A percentile compares a stretch with the other conserved stretches of the same genome.
phyloP scores from a whole-genome alignment of 2,329 filamentous ascomycete species.

The Cordyceps fumosorosea region DNA sequence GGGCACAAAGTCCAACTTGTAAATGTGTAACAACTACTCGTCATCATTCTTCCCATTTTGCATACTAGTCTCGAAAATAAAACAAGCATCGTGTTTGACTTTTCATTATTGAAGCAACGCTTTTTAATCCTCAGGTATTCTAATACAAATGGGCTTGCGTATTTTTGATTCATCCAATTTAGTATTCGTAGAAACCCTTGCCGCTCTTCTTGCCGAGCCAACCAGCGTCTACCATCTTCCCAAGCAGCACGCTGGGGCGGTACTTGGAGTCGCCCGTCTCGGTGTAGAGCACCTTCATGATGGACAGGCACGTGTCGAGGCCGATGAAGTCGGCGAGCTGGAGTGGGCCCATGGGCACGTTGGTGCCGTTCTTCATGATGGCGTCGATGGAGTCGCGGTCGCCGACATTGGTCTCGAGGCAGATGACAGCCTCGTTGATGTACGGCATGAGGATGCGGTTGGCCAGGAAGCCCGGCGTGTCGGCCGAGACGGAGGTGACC shows the following conservation, averaged over 20 bases:
- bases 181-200: conserved; percentile 93
- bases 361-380: conserved; percentile 99
- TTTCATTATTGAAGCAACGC: not conserved
- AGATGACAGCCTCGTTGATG: conserved; percentile 97
- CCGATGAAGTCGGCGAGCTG: conserved; percentile 95
- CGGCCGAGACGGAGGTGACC: conserved; percentile 77
- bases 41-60: not conserved
- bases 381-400: conserved; percentile 85
- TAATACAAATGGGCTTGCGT: conserved; percentile 1
- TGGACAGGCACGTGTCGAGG: conserved; percentile 88
- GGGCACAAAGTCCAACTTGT: conserved; percentile 9
- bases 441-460: conserved; percentile 99
- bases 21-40: not conserved
- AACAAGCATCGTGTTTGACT: not conserved
- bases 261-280: conserved; percentile 97
- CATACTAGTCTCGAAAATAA: not conserved
- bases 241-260: conserved; percentile 75
- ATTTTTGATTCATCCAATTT: conserved; percentile 14
- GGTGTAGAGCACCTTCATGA: conserved; percentile 89
- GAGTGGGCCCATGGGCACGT: conserved; percentile 95
- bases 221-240: conserved; percentile 95
- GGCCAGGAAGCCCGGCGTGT: conserved; percentile 89
- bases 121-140: not conserved
- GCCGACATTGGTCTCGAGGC: conserved; percentile 87
- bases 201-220: conserved; percentile 98